A percentile compares a stretch with the other conserved stretches of the same genome.
phyloP scores from a whole-genome alignment of 176 grass and related monocot species.

The Aegilops sharonensis region DNA sequence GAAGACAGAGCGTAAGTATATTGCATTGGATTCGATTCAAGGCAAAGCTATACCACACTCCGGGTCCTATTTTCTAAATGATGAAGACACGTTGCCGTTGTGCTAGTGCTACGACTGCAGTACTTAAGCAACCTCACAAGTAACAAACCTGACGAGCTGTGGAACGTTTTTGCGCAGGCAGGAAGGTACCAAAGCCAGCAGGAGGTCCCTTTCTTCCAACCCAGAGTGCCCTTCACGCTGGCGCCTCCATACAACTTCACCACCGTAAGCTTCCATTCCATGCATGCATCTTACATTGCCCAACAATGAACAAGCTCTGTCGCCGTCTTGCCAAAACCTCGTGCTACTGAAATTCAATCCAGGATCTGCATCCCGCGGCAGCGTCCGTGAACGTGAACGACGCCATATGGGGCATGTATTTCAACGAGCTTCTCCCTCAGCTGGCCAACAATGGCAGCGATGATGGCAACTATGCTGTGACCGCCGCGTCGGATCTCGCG shows the following conservation, averaged over 20 bases:
- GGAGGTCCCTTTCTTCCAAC: slow-evolving; percentile 84
- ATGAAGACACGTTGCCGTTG: slow-evolving; percentile 11
- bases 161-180: slow-evolving; percentile 31
- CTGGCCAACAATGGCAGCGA: slow-evolving; percentile 55
- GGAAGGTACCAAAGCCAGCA: slow-evolving; percentile 80
- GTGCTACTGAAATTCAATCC: not conserved
- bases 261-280: slow-evolving; percentile 27
- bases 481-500: slow-evolving; percentile 61
- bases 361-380: slow-evolving; percentile 63
- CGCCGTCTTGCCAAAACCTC: not conserved
- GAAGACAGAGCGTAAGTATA: not conserved
- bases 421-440: slow-evolving; percentile 61
- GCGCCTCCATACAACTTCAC: slow-evolving; percentile 48
- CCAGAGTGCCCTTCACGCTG: slow-evolving; percentile 40
- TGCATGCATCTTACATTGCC: not conserved
- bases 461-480: slow-evolving; percentile 80
- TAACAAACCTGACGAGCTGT: not conserved
- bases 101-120: not conserved
- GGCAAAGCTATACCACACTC: not conserved
- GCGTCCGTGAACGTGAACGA: slow-evolving; percentile 51
- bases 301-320: not conserved
- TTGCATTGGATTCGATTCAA: not conserved
- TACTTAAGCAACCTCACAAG: slow-evolving; percentile 8
- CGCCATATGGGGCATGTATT: slow-evolving; percentile 76
- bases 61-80: not conserved